Base-by-base conservation (phyloP, 2,329 filamentous ascomycete genomes). In the Aureobasidium leucospermi region DNA sequence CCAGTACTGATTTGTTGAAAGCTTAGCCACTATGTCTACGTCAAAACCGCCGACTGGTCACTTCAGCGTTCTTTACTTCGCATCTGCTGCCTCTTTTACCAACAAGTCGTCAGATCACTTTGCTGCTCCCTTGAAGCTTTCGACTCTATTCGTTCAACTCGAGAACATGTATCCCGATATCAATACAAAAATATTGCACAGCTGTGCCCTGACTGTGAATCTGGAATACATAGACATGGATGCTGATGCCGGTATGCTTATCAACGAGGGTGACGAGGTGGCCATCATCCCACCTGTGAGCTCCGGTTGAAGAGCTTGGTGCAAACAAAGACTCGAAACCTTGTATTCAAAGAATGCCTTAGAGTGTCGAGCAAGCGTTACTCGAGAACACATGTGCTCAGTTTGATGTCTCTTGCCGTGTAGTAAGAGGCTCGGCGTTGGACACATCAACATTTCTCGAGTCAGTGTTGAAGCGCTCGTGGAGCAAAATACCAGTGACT, bases 221-320 rank as follows among this genome's bases (percentile, higher is more conserved):
- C 75, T 93, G 58, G 82, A 89, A 61, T 95, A 95, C 74, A 85
- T 93, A 68, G 88, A 94, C 69, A 66, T 90, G 10, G 77, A 81
- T 10, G 76, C 78, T 5, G 77, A 78, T 34, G 72, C 72, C 16
- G 72, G 71, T 11, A 73, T 73, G 48, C 70, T 83, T 59, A 87
- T 95, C 60, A 74, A 84, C 55, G 83, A 84, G 63, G 88, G 86
- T 31, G 90, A 95, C 69, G 90, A 95, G 75, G 89, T 95, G 59
- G 90, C 88, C 43, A 87, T 95, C 38, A 93, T 95, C 60, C 90
- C 90, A 36, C 90, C 90, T 9, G 90, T 95, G 65, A 95, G 90
- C 77, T 91, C 90, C 39, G 90, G 90, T 4, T 94, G 72, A 81
- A 36, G 34, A 41, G 16, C 13, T 13, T 15, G 19, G n/a, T 36